Percentiles rank a stretch among this genome's conserved stretches.
Evolutionary conservation across 2,329 filamentous ascomycete species (phyloP).

Genomic region (Orbilia javanica): DNA sequence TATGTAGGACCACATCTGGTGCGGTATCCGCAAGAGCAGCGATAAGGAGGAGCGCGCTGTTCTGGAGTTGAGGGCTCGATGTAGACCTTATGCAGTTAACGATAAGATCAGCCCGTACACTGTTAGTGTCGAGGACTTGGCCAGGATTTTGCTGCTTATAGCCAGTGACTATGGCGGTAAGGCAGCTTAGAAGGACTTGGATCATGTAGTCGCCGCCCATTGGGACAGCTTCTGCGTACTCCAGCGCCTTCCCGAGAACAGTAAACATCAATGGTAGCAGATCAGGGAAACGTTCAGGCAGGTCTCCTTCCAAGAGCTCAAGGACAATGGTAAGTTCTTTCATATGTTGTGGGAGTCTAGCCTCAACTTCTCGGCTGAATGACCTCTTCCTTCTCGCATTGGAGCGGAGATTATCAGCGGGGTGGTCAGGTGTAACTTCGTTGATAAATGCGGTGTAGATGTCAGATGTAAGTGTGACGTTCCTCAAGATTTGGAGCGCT

Average conservation of each 20-base stretch:
- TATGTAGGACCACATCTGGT: conserved; percentile 92
- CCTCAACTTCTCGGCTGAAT: conserved; percentile 70
- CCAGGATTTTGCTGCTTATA: conserved; percentile 38
- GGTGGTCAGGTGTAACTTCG: conserved; percentile 45
- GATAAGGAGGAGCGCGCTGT: conserved; percentile 87
- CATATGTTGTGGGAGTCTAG: conserved; percentile 66
- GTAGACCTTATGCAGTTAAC: conserved; percentile 95
- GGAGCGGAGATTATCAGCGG: conserved; percentile 44
- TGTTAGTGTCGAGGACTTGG: conserved; percentile 76
- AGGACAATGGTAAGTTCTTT: conserved; percentile 86
- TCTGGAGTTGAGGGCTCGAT: conserved; percentile 92
- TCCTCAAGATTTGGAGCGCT: conserved; percentile 79
- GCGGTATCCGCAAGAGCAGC: conserved; percentile 87
- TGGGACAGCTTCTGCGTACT: conserved; percentile 87
- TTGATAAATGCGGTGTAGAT: conserved; percentile 42
- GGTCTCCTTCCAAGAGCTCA: conserved; percentile 84
- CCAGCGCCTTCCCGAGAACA: conserved; percentile 81
- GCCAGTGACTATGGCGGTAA: conserved; percentile 80
- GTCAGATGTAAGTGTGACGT: conserved; percentile 74
- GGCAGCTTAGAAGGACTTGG: conserved; percentile 78
- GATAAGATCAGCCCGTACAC: conserved; percentile 87
- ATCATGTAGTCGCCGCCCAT: conserved; percentile 75
- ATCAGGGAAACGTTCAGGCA: conserved; percentile 80
- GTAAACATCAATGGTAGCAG: conserved; percentile 85
- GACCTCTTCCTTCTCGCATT: conserved; percentile 68